These are phyloP conservation scores for Kodamaea derodonti DNA, from an alignment of 1,139 yeast species.

Conservation along the genomic window DNA sequence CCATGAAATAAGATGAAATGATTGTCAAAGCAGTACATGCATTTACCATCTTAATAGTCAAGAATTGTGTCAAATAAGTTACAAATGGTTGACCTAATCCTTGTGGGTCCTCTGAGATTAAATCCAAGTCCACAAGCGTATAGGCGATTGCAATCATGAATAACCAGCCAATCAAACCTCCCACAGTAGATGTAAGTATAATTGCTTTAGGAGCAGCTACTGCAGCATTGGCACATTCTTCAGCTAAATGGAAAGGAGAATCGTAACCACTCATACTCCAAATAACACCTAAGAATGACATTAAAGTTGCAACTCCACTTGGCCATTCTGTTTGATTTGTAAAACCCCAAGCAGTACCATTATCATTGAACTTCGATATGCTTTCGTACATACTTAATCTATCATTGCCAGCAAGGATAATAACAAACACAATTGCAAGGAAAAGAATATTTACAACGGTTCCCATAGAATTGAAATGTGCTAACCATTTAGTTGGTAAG, in stretches of 20 bases:
- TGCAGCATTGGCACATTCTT: constrained; percentile 67
- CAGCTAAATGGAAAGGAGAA: constrained; percentile 70
- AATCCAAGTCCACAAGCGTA: constrained; percentile 52
- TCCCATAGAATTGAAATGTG: constrained; percentile 52
- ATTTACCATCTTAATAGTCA: constrained; percentile 42
- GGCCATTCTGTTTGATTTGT: constrained; percentile 67
- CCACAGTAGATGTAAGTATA: constrained; percentile 57
- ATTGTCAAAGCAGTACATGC: constrained; percentile 60
- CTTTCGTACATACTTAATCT: constrained; percentile 29
- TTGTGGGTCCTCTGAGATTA: constrained; percentile 46
- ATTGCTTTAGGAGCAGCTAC: constrained; percentile 66
- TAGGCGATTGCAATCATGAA: constrained; percentile 66
- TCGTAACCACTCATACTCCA: constrained; percentile 81
- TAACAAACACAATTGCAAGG: constrained; percentile 51
- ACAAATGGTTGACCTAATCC: constrained; percentile 68
- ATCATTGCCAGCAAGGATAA: constrained; percentile 54
- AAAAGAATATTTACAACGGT: constrained; percentile 50
- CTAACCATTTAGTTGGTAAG: constrained; percentile 53
- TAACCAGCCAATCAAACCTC: constrained; percentile 60
- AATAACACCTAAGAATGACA: constrained; percentile 62
- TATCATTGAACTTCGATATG: constrained; percentile 46
- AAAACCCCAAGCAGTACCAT: constrained; percentile 51
- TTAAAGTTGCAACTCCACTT: constrained; percentile 55
- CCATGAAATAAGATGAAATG: constrained; percentile 62
- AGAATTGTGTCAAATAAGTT: constrained; percentile 50